Base-by-base conservation (phyloP, 2,329 filamentous ascomycete genomes). In the Dothidotthia symphoricarpi region DNA sequence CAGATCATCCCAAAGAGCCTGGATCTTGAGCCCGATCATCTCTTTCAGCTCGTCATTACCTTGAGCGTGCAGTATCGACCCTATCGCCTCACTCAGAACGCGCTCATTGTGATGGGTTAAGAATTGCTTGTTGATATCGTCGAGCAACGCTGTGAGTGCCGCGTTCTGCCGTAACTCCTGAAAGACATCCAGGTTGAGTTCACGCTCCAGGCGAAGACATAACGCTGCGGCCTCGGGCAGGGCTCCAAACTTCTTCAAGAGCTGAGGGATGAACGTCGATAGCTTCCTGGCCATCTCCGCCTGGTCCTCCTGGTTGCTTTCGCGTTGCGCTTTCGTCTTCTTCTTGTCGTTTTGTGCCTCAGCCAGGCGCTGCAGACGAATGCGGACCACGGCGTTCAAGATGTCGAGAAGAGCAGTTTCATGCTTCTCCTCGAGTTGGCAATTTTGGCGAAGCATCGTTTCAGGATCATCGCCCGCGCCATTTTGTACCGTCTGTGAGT, bases 61-160 rank as follows among this genome's bases (percentile, higher is more conserved):
- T 49, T 87, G 83, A 7, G 91, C 89, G 61, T 94, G 88, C 22
- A 95, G 71, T 25, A 98, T 79, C 4, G 90, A 87, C 15, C 82
- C 77, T 17, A 86, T 85, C 11, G 89, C 91, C 65, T 96, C 90
- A 9, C 82, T 81, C 30, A 98, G 75, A 13, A 97, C 90, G 38
- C 80, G 80, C 54, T 87, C 85, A 57, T 95, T 88, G 28, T 87
- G 86, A 60, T 98, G 93, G n/a, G 88, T 82, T 55, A 86, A 82
- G 69, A 98, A 97, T 56, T 98, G 93, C 41, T 88, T 88, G 64
- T 87, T 89, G 53, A 97, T 88, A 57, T 96, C 90, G 52, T 95
- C 89, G 1, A 98, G 74, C 19, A 97, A 72, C 15, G 84, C 81
- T 6, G 83, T 80, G 59, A 94, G 95, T 2, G 85, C 83, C 1